Conservation (phyloP, 805 yeast genomes). For the Spathaspora passalidarum region DNA sequence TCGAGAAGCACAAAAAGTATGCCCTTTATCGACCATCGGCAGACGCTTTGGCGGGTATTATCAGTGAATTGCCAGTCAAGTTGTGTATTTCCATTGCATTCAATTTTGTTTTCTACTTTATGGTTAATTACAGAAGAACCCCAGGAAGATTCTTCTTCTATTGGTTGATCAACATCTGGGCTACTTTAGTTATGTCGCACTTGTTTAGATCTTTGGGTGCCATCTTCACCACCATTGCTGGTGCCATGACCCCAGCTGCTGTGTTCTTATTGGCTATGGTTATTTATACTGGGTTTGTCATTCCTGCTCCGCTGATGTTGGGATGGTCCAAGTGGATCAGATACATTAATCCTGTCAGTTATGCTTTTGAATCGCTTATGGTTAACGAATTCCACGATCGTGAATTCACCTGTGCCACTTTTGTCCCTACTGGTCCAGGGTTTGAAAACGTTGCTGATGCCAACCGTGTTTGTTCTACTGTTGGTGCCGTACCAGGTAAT, state of each 20-base stretch:
- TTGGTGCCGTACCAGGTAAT: constrained; percentile 58
- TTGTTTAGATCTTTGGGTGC: constrained; percentile 41
- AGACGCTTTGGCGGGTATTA: constrained; percentile 60
- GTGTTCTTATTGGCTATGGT: constrained; percentile 49
- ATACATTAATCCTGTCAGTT: constrained; percentile 39
- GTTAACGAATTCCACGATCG: constrained; percentile 61
- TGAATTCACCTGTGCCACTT: constrained; percentile 48
- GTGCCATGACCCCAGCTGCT: constrained; percentile 43
- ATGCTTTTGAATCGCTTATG: constrained; percentile 54
- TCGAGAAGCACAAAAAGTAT: constrained; percentile 67
- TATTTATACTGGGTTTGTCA: constrained; percentile 49
- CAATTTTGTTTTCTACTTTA: constrained; percentile 39
- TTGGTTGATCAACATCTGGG: constrained; percentile 26
- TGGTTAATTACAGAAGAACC: constrained; percentile 41
- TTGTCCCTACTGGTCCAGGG: constrained; percentile 58
- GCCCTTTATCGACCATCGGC: constrained; percentile 72
- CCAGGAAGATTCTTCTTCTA: constrained; percentile 37
- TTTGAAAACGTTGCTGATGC: constrained; percentile 38
- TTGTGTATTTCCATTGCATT: constrained; percentile 26
- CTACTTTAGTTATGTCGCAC: constrained; percentile 39
- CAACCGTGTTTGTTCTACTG: constrained; percentile 53
- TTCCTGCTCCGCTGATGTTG: constrained; percentile 43
- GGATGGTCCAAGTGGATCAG: constrained; percentile 62
- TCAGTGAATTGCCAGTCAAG: constrained; percentile 65
- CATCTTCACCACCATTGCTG: constrained; percentile 35